Conservation (phyloP, 2,329 filamentous ascomycete species). For the Leptographium wingfieldii region DNA sequence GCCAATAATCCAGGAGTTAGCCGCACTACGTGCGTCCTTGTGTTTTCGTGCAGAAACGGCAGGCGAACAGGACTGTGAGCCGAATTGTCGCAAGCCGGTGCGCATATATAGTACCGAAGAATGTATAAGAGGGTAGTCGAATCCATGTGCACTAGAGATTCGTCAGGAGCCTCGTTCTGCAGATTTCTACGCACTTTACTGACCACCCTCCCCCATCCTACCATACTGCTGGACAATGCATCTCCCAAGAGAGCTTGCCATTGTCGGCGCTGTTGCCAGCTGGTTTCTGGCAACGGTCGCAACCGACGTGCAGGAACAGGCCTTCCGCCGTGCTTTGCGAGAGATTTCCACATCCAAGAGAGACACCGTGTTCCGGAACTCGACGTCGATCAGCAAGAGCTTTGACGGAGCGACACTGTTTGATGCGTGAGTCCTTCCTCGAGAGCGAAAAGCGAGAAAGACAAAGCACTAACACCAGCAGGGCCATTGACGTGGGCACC, state of each 20-base stretch:
- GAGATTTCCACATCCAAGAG: background rate
- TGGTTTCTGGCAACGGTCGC: background rate
- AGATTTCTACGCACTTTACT: background rate
- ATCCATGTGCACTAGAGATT: background rate
- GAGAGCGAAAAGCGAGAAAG: no score
- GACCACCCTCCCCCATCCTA: background rate
- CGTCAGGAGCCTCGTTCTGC: background rate
- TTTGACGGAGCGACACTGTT: conserved; percentile 4
- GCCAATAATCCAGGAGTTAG: no score
- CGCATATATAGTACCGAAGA: no score
- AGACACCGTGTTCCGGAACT: conserved; percentile 1
- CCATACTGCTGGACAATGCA: no score
- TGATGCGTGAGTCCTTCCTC: background rate
- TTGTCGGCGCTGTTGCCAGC: no score
- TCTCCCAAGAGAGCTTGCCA: no score
- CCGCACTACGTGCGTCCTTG: no score
- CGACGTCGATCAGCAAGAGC: conserved; percentile 8
- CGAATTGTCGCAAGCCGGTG: no score
- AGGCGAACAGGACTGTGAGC: no score
- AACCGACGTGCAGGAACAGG: conserved; percentile 10
- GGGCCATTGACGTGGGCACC: background rate
- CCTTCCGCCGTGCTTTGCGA: conserved; percentile 21
- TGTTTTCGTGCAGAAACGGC: no score
- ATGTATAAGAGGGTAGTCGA: no score
- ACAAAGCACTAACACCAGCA: background rate